Evolutionary conservation across 495 filamentous ascomycete species (phyloP), one percentile per base, ranked within the genome.

Genomic region (Tuber borchii): DNA sequence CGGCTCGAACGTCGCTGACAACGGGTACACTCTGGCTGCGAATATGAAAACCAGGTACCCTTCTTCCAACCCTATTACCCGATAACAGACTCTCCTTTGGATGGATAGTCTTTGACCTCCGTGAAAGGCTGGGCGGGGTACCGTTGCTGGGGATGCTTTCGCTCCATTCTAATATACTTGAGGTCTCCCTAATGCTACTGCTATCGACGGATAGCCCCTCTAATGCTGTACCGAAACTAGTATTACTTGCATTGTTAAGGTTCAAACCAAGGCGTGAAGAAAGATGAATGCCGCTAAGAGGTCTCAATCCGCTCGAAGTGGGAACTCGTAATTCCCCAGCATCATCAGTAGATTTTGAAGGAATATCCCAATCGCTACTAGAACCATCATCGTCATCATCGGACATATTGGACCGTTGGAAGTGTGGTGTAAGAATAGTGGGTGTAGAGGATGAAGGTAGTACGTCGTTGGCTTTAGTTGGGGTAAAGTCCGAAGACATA

Each of bases 21-120:
- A 95, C 88, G 0, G 95, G 95, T n/a, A 99, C 94, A 83, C 95
- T 99, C 81, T 97, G 94, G 81, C 95, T 97, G 70, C 95, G 90
- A 69, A 97, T 87, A 83, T 98, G 95, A 37, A 93, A 85, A 2
- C 87, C 92, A 45, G 93, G 91, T 22, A 89, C 90, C 78, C 93
- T 92, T 69, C 95, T 91, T 77, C 88, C 92, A 42, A 89, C 85
- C 39, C 78, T 77, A n/a, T 73, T 65, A 19, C 71, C 71, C 46
- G 51, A 51, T 26, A 81, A 71, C 86, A 80, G 90, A 88, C 81
- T 80, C 83, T 97, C 93, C 84, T 96, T 97, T 3, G 92, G 93
- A 85, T 97, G 94, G 61, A 96, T 92, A 17, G 94, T 97, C 76
- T 91, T 91, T 17, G 95, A 95, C 73, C 95, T 87, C 88, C 8